Conservation (phyloP, 2,329 filamentous ascomycete species). For the Blastomyces parvus region DNA sequence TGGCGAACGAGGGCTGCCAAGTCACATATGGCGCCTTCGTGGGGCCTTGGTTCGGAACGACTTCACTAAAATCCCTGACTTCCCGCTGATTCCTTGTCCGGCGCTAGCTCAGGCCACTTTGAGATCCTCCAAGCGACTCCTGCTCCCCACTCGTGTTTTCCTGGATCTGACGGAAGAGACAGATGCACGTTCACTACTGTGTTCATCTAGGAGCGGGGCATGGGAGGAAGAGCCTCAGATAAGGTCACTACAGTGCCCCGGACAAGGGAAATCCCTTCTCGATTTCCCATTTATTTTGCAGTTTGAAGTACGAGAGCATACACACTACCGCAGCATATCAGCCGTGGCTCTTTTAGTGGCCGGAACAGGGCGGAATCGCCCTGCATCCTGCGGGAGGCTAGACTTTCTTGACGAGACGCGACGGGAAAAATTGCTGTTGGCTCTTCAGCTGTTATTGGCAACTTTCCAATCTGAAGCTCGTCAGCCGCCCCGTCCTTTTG, state of each 20-base stretch:
- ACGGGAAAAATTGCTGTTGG: background rate
- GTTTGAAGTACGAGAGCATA: background rate
- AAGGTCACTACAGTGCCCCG: background rate
- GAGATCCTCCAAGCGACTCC: background rate
- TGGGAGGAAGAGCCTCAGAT: background rate
- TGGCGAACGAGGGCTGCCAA: background rate
- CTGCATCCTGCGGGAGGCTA: background rate
- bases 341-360: background rate
- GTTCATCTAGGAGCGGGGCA: background rate
- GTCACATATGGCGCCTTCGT: background rate
- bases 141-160: background rate
- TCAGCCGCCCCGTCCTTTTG: background rate
- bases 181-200: background rate
- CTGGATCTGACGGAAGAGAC: background rate
- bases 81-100: constrained; percentile 21
- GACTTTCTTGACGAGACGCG: background rate
- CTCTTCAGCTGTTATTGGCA: background rate
- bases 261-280: background rate
- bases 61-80: constrained; percentile 13
- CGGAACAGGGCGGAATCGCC: background rate
- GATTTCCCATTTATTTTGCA: background rate
- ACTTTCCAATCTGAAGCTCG: background rate
- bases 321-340: constrained; percentile 3
- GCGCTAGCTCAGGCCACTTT: constrained; percentile 10
- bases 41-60: background rate